A percentile compares a stretch with the other conserved stretches of the same genome.
These are phyloP conservation scores for Vicia villosa DNA, from an alignment of 306 rosid genomes.

Conservation along the genomic window DNA sequence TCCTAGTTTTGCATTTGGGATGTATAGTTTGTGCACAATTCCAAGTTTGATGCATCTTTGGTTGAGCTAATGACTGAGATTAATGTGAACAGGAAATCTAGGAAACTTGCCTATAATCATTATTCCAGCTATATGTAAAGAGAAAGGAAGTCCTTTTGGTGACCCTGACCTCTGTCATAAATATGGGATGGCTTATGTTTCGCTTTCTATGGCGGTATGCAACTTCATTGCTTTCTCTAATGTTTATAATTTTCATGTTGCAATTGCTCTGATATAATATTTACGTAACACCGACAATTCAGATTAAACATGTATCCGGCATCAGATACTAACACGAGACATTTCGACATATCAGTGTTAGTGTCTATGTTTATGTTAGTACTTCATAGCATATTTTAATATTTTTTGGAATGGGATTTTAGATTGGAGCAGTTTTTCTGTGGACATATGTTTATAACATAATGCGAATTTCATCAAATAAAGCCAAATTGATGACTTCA, in stretches of 20 bases:
- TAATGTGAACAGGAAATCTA: conserved; percentile 50
- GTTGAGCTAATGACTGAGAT: conserved; percentile 29
- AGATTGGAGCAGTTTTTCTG: conserved; percentile 68
- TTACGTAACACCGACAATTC: neutral
- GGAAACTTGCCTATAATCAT: conserved; percentile 56
- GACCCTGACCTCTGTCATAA: conserved; percentile 44
- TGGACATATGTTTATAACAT: conserved; percentile 91
- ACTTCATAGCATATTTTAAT: neutral
- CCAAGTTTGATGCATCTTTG: neutral
- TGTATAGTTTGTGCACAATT: neutral
- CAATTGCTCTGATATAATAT: neutral
- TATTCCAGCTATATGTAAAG: conserved; percentile 51
- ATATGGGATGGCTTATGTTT: conserved; percentile 54
- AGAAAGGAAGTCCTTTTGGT: conserved; percentile 60
- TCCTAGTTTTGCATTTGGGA: neutral
- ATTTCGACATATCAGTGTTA: no score
- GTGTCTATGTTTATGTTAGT: neutral
- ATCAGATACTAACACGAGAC: neutral
- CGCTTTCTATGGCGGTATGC: conserved; percentile 67
- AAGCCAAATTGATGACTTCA: conserved; percentile 33
- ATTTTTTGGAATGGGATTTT: conserved; percentile 27
- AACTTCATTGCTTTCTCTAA: conserved; percentile 21
- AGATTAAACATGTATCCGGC: neutral
- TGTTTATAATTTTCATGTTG: conserved; percentile 7
- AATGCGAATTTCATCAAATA: conserved; percentile 58